Conservation (phyloP, 805 yeast genomes). For the Candida cerambycidarum region DNA sequence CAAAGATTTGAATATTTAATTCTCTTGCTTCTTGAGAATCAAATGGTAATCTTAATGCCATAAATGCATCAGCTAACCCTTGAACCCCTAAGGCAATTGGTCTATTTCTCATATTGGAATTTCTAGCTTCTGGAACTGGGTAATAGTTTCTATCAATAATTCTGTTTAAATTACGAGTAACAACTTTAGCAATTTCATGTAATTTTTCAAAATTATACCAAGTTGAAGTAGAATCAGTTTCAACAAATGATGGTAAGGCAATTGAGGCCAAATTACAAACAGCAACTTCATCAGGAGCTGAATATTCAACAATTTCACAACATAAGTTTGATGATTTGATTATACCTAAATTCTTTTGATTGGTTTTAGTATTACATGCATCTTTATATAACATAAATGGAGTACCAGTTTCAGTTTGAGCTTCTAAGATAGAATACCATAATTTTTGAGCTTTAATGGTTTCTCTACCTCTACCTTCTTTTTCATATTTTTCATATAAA, state of each 20-base stretch:
- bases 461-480: constrained; percentile 48
- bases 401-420: constrained; percentile 65
- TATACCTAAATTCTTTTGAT: constrained; percentile 59
- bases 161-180: constrained; percentile 54
- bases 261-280: constrained; percentile 63
- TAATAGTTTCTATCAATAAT: constrained; percentile 57
- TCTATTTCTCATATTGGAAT: constrained; percentile 56
- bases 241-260: constrained; percentile 57
- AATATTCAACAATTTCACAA: constrained; percentile 63
- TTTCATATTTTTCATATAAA: constrained; percentile 52
- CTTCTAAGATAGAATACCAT: constrained; percentile 60
- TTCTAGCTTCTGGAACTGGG: constrained; percentile 55
- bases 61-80: constrained; percentile 60
- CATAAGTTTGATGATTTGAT: constrained; percentile 63
- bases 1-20: constrained; percentile 59
- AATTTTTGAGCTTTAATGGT: constrained; percentile 59
- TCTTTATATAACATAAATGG: constrained; percentile 66
- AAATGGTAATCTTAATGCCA: constrained; percentile 55
- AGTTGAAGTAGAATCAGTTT: constrained; percentile 37
- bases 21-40: constrained; percentile 58
- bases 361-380: constrained; percentile 58
- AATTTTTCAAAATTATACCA: constrained; percentile 58
- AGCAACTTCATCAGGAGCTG: constrained; percentile 57
- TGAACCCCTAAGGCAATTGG: constrained; percentile 66
- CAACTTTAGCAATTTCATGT: constrained; percentile 54